These are phyloP conservation scores for Rhynchospora breviuscula DNA, from an alignment of 176 grass and related monocot species.

Conservation along the genomic window DNA sequence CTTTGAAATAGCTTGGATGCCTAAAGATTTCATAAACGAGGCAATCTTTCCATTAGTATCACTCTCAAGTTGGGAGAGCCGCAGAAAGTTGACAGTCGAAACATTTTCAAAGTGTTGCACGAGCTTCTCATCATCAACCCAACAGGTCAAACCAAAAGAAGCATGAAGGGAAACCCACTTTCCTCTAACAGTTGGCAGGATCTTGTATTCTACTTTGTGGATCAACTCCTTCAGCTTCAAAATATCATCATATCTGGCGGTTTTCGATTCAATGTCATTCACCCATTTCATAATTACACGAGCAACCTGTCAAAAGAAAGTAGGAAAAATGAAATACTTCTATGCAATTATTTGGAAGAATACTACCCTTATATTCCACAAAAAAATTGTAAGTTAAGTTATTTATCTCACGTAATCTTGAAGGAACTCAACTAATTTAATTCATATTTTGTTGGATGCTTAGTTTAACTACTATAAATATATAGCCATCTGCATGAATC, in stretches of 20 bases:
- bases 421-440: neutral
- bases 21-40: constrained; percentile 57
- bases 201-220: constrained; percentile 61
- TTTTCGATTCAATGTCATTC: constrained; percentile 50
- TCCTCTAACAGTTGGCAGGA: constrained; percentile 73
- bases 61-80: constrained; percentile 55
- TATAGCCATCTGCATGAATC: neutral
- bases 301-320: constrained; percentile 49
- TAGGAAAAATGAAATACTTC: neutral
- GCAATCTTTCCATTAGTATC: constrained; percentile 59
- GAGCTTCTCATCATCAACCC: constrained; percentile 78
- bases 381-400: neutral
- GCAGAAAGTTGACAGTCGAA: constrained; percentile 52
- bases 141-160: constrained; percentile 88
- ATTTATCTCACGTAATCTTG: neutral
- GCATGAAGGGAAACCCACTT: constrained; percentile 94
- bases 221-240: constrained; percentile 70
- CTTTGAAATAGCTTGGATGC: constrained; percentile 84
- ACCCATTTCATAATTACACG: constrained; percentile 72
- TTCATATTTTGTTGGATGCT: neutral
- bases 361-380: neutral
- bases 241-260: constrained; percentile 42
- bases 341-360: neutral
- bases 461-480: neutral
- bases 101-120: constrained; percentile 58